Conservation (phyloP, 23 red algal species). For the Pyropia haitanensis region DNA sequence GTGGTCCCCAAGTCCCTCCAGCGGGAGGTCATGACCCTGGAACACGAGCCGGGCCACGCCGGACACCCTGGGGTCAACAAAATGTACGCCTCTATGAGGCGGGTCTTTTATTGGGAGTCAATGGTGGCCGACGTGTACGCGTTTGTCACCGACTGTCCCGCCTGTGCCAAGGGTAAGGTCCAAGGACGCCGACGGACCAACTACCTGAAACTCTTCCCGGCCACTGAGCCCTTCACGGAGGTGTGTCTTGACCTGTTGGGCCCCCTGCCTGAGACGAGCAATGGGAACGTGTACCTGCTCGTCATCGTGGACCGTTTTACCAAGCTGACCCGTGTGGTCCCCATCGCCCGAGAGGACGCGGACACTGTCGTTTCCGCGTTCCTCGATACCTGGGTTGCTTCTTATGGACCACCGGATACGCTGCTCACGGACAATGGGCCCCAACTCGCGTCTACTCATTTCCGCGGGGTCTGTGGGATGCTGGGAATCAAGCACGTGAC, state of each 20-base stretch:
- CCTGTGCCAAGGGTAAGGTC: neutral
- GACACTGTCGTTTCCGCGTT: neutral
- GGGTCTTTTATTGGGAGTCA: neutral
- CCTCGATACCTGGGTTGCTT: slow-evolving; percentile 1
- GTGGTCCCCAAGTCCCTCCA: slow-evolving; percentile 3
- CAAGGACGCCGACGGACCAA: neutral
- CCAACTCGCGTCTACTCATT: neutral
- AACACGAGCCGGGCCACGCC: neutral
- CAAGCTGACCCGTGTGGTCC: neutral
- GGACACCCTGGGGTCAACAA: neutral
- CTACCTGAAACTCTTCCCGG: slow-evolving; percentile 1
- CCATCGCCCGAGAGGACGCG: neutral
- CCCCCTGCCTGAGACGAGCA: neutral
- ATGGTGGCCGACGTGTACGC: slow-evolving; percentile 2
- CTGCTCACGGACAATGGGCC: slow-evolving; percentile 13
- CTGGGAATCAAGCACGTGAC: slow-evolving; percentile 13
- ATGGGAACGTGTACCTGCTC: neutral
- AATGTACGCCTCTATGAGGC: neutral
- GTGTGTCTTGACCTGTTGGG: slow-evolving; percentile 1
- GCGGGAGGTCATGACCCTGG: neutral
- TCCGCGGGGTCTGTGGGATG: neutral
- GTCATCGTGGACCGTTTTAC: slow-evolving; percentile 1
- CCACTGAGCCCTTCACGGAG: neutral
- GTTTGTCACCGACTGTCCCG: neutral
- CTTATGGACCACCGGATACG: slow-evolving; percentile 7